These are phyloP conservation scores for Medicago truncatula DNA, from an alignment of 306 rosid genomes.

Conservation along the genomic window DNA sequence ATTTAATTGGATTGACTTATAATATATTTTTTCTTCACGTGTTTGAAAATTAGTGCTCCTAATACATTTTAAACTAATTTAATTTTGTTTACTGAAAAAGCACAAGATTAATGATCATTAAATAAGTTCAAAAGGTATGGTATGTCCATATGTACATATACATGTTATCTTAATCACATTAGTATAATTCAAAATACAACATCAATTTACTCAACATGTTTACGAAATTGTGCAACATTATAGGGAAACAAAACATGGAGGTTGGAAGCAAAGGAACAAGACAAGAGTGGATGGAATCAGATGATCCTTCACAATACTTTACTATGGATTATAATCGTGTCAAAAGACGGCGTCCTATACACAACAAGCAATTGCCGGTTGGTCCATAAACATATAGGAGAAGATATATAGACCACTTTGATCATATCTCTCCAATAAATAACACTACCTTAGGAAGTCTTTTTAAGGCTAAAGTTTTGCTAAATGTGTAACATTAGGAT, in stretches of 20 bases:
- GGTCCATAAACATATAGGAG: slow-evolving; percentile 50
- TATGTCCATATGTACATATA: neutral
- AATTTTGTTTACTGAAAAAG: too few relatives aligned
- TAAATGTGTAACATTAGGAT: slow-evolving; percentile 43
- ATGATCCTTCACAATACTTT: slow-evolving; percentile 54
- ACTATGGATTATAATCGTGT: slow-evolving; percentile 71
- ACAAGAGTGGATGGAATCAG: slow-evolving; percentile 53
- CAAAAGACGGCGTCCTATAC: slow-evolving; percentile 72
- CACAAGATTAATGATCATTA: too few relatives aligned
- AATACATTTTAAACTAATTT: too few relatives aligned
- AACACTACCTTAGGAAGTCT: neutral
- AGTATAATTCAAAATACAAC: neutral
- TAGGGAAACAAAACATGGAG: slow-evolving; percentile 50
- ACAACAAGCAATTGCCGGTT: slow-evolving; percentile 67
- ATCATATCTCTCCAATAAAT: too few relatives aligned
- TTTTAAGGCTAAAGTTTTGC: slow-evolving; percentile 41
- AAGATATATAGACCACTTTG: too few relatives aligned
- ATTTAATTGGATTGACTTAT: too few relatives aligned
- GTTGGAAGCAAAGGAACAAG: slow-evolving; percentile 51
- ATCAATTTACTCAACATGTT: slow-evolving; percentile 27
- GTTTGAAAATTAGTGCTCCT: too few relatives aligned
- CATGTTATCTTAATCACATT: neutral
- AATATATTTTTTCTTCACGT: too few relatives aligned
- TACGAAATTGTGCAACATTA: slow-evolving; percentile 34
- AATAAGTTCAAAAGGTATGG: neutral